Base-by-base conservation (phyloP, 768 basidiomycete genomes). In the Phlebiopsis gigantea region DNA sequence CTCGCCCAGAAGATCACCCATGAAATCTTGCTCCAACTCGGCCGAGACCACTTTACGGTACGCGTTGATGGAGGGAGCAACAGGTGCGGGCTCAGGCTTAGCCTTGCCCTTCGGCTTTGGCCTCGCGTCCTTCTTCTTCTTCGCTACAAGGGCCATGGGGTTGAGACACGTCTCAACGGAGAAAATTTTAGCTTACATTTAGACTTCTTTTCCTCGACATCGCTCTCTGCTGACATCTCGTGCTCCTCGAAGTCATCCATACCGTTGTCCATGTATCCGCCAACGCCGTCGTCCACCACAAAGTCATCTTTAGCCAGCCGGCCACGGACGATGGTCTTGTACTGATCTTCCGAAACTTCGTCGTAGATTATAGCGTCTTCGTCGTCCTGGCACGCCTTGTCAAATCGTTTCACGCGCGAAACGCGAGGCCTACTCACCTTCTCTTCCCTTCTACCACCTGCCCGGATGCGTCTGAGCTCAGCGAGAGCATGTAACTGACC, bases 231-330 rank as follows among this genome's bases (percentile, higher is more conserved):
- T n/a, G 81, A 78, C 46, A 79, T 76, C 26, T 79, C 76, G 8
- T 75, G 80, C 25, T 78, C 80, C 29, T 80, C 82, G 87, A 92
- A 98, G 65, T 96, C 94, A 57, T 98, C 97, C 85, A 93, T 87
- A 4, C 97, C 97, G 66, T 97, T 92, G 74, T 99, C 97, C 69
- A 88, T 85, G 65, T 99, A 98, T 5, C 93, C 97, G 14, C 77
- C 80, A 0, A 88, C 81, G 25, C 93, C 93, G 73, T 98, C 97
- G 65, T 98, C 97, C 34, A 89, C 87, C 19, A 98, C 91, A 60
- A 99, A 99, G 69, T 99, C 97, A 61, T 98, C 93, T 62, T 77
- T 75, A 57, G 90, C 85, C 6, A 97, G 77, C 17, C 97, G 79
- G 0, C 85, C 84, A 55, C 80, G 81, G 4, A 99, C 97, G 55